phyloP scores from a whole-genome alignment of 2,329 filamentous ascomycete species.

The Gaeumannomyces sp. region DNA sequence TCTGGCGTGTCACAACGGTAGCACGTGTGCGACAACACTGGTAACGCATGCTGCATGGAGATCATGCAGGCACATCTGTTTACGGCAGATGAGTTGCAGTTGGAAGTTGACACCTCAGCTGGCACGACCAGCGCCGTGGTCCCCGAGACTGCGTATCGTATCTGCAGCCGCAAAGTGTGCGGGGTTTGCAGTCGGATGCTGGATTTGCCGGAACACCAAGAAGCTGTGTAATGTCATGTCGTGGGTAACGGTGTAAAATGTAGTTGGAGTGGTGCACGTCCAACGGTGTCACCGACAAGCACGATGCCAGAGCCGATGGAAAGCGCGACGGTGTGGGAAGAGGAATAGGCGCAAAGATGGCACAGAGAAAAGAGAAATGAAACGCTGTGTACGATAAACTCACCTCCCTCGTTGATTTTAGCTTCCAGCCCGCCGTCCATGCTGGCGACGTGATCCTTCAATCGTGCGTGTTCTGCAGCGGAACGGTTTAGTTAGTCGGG shows the following conservation, averaged over 20 bases:
- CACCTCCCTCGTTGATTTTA: constrained; percentile 87
- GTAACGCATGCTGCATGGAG: constrained; percentile 10
- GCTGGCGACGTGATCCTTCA: constrained; percentile 80
- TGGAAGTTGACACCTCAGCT: constrained; percentile 14
- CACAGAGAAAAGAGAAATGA: constrained; percentile 18
- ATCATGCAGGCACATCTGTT: constrained; percentile 27
- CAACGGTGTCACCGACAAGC: too few species aligned
- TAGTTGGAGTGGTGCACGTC: too few species aligned
- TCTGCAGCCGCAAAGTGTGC: background rate
- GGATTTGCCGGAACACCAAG: background rate
- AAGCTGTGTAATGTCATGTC: too few species aligned
- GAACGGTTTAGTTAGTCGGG: constrained; percentile 1
- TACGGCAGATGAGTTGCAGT: constrained; percentile 15
- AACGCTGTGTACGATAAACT: constrained; percentile 32
- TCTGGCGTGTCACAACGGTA: too few species aligned
- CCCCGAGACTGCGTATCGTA: background rate
- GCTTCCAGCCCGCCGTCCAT: constrained; percentile 92
- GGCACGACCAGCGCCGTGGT: background rate
- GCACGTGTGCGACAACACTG: too few species aligned
- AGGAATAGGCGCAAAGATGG: constrained; percentile 10
- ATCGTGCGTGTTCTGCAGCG: constrained; percentile 72
- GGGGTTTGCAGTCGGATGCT: too few species aligned
- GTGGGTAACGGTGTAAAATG: too few species aligned
- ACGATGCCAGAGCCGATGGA: constrained; percentile 4
- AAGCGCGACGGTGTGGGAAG: constrained; percentile 9